Evolutionary conservation across 164 flowering plant genomes (phyloP).

Genomic region (Tetracentron sinense): DNA sequence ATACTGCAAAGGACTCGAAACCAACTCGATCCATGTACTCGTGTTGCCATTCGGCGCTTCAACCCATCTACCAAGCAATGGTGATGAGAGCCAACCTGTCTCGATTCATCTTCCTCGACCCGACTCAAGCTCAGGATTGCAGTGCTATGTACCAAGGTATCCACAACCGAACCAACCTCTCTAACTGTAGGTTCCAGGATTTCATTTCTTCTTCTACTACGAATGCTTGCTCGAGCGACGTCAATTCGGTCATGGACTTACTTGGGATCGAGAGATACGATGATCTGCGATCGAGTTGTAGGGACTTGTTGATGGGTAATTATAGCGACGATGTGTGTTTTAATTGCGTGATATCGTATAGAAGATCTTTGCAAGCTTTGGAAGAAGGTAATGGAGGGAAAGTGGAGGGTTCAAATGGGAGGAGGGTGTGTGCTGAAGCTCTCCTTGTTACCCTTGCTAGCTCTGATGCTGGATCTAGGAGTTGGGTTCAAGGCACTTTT

Average conservation of each 20-base stretch:
- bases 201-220: slow-evolving; percentile 12
- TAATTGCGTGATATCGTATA: slow-evolving; percentile 16
- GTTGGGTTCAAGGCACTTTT: slow-evolving; percentile 23
- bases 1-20: background rate
- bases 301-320: background rate
- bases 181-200: slow-evolving; percentile 13
- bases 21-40: background rate
- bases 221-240: slow-evolving; percentile 5
- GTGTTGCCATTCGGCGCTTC: slow-evolving; percentile 18
- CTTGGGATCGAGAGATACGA: slow-evolving; percentile 12
- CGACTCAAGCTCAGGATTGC: slow-evolving; percentile 15
- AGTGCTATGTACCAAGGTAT: slow-evolving; percentile 11
- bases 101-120: slow-evolving; percentile 17
- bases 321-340: slow-evolving; percentile 20
- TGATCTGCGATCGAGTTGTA: slow-evolving; percentile 15
- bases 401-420: background rate
- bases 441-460: slow-evolving; percentile 29
- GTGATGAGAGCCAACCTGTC: slow-evolving; percentile 13
- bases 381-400: slow-evolving; percentile 4
- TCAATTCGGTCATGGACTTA: background rate
- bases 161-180: slow-evolving; percentile 13
- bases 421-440: slow-evolving; percentile 19
- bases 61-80: slow-evolving; percentile 19
- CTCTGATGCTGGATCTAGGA: slow-evolving; percentile 16
- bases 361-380: slow-evolving; percentile 15